Evolutionary conservation across 2,329 filamentous ascomycete genomes (phyloP).

Genomic region (Elsinoe australis): DNA sequence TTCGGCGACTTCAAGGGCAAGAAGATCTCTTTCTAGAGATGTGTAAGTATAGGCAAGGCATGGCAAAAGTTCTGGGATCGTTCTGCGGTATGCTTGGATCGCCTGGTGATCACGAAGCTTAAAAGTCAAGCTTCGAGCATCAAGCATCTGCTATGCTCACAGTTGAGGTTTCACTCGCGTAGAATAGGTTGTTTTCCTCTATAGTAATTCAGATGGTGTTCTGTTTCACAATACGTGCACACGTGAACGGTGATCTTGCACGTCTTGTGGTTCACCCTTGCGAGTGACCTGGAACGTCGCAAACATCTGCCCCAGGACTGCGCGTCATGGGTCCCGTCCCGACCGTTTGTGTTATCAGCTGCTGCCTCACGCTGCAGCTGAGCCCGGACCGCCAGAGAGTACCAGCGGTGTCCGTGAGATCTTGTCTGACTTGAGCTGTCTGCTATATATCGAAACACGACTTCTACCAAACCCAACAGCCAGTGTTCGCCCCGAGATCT

Average conservation of each 20-base stretch:
- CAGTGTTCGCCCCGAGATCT: background rate
- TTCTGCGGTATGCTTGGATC: slow-evolving; percentile 5
- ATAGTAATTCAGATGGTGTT: slow-evolving; percentile 9
- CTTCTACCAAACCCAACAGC: too few species aligned
- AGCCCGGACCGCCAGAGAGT: slow-evolving; percentile 3
- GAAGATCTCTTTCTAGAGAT: slow-evolving; percentile 65
- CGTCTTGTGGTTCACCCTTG: slow-evolving; percentile 5
- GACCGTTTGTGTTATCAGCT: slow-evolving; percentile 15
- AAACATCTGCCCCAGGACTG: background rate
- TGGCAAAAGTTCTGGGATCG: background rate
- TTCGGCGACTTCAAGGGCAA: slow-evolving; percentile 66
- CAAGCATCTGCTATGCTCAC: background rate
- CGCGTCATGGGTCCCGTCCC: slow-evolving; percentile 13
- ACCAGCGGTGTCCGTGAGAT: slow-evolving; percentile 7
- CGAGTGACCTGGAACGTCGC: slow-evolving; percentile 3
- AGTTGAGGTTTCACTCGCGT: background rate
- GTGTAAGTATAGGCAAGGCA: background rate
- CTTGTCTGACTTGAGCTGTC: background rate
- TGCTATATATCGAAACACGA: background rate
- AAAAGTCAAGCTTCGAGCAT: slow-evolving; percentile 10
- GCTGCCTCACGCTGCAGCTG: slow-evolving; percentile 14
- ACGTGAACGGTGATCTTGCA: slow-evolving; percentile 3
- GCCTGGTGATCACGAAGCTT: slow-evolving; percentile 9
- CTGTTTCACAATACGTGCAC: slow-evolving; percentile 6
- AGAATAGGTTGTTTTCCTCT: background rate